These are phyloP conservation scores for Phanerodontia chrysosporium DNA, from an alignment of 768 basidiomycete species.

Conservation along the genomic window DNA sequence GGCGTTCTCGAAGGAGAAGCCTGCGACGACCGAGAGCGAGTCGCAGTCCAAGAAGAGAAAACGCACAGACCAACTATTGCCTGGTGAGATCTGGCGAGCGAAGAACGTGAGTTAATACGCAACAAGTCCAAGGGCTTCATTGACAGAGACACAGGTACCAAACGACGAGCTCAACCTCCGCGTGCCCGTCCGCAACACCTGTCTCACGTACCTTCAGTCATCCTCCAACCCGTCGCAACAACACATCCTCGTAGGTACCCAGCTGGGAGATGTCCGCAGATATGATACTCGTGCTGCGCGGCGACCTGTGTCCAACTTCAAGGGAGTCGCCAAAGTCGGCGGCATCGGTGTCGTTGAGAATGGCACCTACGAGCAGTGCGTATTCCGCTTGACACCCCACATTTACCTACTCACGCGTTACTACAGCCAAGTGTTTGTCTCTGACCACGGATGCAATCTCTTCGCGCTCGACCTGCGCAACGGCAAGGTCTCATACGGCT, in stretches of 20 bases:
- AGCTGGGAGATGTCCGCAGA: slow-evolving; percentile 65
- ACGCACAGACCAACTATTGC: slow-evolving; percentile 50
- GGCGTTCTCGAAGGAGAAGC: slow-evolving; percentile 34
- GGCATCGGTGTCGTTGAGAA: slow-evolving; percentile 57
- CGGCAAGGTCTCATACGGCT: slow-evolving; percentile 59
- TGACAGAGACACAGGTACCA: slow-evolving; percentile 41
- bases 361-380: slow-evolving; percentile 64
- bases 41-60: slow-evolving; percentile 51
- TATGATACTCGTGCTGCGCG: slow-evolving; percentile 74
- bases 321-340: slow-evolving; percentile 51
- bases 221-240: slow-evolving; percentile 32
- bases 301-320: slow-evolving; percentile 68
- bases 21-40: slow-evolving; percentile 10
- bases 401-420: background rate
- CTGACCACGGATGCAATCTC: slow-evolving; percentile 62
- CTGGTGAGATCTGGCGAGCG: slow-evolving; percentile 80
- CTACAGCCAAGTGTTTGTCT: slow-evolving; percentile 62
- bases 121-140: background rate
- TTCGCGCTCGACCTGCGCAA: slow-evolving; percentile 67
- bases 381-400: background rate
- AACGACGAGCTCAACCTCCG: slow-evolving; percentile 74
- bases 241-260: slow-evolving; percentile 68
- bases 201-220: slow-evolving; percentile 53
- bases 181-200: slow-evolving; percentile 73
- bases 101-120: slow-evolving; percentile 53